phyloP scores from a whole-genome alignment of 169 alveolate genomes.

The Cyclospora cayetanensis region DNA sequence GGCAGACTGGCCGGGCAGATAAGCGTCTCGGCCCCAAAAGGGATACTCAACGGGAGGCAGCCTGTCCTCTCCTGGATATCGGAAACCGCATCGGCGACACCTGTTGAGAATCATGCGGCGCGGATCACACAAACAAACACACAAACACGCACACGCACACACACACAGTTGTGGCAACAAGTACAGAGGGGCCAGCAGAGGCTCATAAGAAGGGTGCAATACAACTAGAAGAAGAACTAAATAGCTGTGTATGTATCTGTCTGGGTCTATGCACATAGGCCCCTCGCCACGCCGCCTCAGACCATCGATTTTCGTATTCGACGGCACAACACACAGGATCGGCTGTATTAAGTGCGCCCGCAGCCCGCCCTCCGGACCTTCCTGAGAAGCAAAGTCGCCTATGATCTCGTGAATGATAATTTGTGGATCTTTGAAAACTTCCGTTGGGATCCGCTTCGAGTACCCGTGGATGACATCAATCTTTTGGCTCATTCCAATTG shows the following conservation, averaged over 20 bases:
- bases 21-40: slow-evolving; percentile 83
- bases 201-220: too few relatives aligned
- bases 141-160: background rate
- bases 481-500: slow-evolving; percentile 56
- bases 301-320: too few relatives aligned
- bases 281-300: too few relatives aligned
- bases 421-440: slow-evolving; percentile 31
- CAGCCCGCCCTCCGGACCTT: slow-evolving; percentile 83
- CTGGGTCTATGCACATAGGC: too few relatives aligned
- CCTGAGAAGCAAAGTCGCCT: slow-evolving; percentile 90
- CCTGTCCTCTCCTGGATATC: slow-evolving; percentile 83
- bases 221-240: too few relatives aligned
- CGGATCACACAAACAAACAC: background rate
- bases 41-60: slow-evolving; percentile 81
- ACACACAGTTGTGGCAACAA: too few relatives aligned
- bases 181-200: too few relatives aligned
- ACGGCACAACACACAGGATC: too few relatives aligned
- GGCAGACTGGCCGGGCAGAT: slow-evolving; percentile 86
- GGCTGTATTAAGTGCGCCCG: too few relatives aligned
- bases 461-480: slow-evolving; percentile 43
- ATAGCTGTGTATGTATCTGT: too few relatives aligned
- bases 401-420: slow-evolving; percentile 85
- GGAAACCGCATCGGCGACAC: slow-evolving; percentile 85
- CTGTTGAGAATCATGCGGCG: too few relatives aligned
- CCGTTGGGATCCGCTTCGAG: slow-evolving; percentile 37